phyloP scores from a whole-genome alignment of 2,329 filamentous ascomycete species.

The Rosellinia necatrix region DNA sequence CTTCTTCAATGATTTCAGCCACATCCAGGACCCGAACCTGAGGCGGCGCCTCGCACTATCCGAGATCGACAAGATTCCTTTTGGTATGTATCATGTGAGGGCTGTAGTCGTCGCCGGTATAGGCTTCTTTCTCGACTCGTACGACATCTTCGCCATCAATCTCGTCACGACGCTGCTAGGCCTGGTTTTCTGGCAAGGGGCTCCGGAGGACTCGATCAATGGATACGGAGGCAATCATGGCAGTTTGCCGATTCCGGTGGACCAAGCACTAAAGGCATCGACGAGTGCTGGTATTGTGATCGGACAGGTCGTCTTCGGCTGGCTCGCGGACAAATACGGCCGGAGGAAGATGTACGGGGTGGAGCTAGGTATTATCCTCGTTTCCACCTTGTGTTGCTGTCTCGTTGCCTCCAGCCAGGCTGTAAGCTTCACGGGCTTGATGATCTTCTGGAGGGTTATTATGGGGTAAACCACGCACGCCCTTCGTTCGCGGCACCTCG shows the following conservation, averaged over 20 bases:
- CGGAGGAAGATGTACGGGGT: constrained; percentile 83
- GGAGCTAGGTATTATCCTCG: constrained; percentile 73
- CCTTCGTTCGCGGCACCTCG: background rate
- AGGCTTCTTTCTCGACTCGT: constrained; percentile 83
- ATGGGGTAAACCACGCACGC: constrained; percentile 55
- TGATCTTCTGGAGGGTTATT: constrained; percentile 77
- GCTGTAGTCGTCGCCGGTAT: constrained; percentile 77
- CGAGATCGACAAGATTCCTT: constrained; percentile 78
- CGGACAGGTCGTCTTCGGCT: constrained; percentile 78
- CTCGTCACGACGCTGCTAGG: constrained; percentile 73
- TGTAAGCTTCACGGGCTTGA: constrained; percentile 61
- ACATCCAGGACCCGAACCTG: constrained; percentile 74
- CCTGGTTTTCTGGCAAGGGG: constrained; percentile 72
- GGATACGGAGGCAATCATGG: constrained; percentile 58
- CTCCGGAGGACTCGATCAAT: constrained; percentile 43
- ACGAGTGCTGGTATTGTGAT: constrained; percentile 80
- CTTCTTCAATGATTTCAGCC: constrained; percentile 71
- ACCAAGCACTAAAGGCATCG: constrained; percentile 79
- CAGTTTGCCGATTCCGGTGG: constrained; percentile 65
- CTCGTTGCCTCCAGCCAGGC: constrained; percentile 64
- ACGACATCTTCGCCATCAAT: constrained; percentile 82
- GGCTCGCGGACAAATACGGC: constrained; percentile 75
- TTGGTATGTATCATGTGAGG: constrained; percentile 76
- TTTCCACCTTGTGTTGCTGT: constrained; percentile 70
- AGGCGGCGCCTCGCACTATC: constrained; percentile 75